A percentile compares a stretch with the other conserved stretches of the same genome.
Evolutionary conservation across 495 filamentous ascomycete genomes (phyloP).

Genomic region (Tuber indicum): DNA sequence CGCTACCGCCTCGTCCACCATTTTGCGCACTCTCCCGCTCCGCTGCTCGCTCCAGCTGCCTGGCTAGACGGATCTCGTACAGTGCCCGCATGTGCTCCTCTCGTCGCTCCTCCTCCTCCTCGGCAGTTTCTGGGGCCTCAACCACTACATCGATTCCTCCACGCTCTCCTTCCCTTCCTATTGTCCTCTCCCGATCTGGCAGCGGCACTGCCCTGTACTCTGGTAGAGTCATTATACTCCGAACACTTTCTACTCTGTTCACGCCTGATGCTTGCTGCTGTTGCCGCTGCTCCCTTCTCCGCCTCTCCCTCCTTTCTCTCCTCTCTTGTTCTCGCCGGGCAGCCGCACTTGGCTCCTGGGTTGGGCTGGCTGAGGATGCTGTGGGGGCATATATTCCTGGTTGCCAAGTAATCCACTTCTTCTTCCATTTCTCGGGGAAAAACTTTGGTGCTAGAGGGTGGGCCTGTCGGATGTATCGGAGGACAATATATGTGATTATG

Average conservation of each 20-base stretch:
- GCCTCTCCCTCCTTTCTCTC: background rate
- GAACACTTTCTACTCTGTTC: conserved; percentile 76
- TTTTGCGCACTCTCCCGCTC: conserved; percentile 69
- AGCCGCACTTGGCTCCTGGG: conserved; percentile 34
- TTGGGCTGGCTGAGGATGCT: conserved; percentile 31
- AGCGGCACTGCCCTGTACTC: conserved; percentile 56
- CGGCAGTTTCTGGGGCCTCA: conserved; percentile 64
- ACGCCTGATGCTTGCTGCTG: conserved; percentile 45
- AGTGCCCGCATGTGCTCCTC: conserved; percentile 89
- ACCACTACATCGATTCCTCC: conserved; percentile 87
- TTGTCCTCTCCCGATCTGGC: conserved; percentile 70
- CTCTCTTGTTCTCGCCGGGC: conserved; percentile 24
- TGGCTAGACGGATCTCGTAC: conserved; percentile 78
- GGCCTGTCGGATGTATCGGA: conserved; percentile 48
- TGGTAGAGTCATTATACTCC: conserved; percentile 87
- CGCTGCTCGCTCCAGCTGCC: conserved; percentile 63
- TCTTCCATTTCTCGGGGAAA: conserved; percentile 55
- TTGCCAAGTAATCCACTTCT: conserved; percentile 56
- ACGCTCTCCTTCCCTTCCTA: conserved; percentile 85
- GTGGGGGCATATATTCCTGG: conserved; percentile 42
- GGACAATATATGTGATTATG: conserved; percentile 47
- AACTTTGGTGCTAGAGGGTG: conserved; percentile 50
- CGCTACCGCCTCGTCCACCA: conserved; percentile 55
- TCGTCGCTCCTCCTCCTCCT: conserved; percentile 71
- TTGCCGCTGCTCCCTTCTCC: conserved; percentile 22